Evolutionary conservation across 2,329 filamentous ascomycete genomes (phyloP), one percentile per base, ranked within the genome.

Genomic region (Aspergillus nomiae): DNA sequence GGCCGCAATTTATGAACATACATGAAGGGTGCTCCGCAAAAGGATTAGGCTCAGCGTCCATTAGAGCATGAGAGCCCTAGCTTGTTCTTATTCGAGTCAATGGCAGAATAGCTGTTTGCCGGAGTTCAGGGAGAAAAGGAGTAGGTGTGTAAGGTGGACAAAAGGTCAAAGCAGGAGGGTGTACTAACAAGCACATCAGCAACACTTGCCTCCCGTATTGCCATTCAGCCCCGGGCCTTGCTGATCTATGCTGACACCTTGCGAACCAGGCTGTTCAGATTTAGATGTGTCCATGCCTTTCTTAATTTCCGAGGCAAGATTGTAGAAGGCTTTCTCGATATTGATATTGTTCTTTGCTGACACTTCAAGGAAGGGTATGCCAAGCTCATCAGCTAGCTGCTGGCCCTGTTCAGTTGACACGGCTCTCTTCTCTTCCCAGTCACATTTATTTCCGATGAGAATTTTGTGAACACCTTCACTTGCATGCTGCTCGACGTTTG

Each of bases 401-500:
- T 99, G 94, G 72, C 95, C 95, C 76, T 93, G 90, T 79, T 97
- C 94, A 64, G 91, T 96, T 56, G 92, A 93, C 48, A 99, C 91
- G 60, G 92, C 93, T 71, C 95, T 90, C 86, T 98, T 98, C 83
- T 99, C 95, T 81, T 98, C 95, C 95, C 95, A 98, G 82, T 99
- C 95, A 83, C 95, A 99, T 84, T 99, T 99, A 87, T 99, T 99
- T 78, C 95, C 95, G 71, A 99, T 97, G 70, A 99, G 87, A 77
- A 99, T 98, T 86, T 98, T 99, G 88, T 98, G 97, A 77, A 99
- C 95, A 74, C 95, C 95, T 83, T 98, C 95, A 73, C 92, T 97
- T 63, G 95, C 95, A 82, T 99, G 94, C 81, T 97, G 94, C 80
- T 97, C 94, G 72, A 97, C 94, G 82, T 99, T 98, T 77, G 94